These are phyloP conservation scores for Globisporangium polare DNA, from an alignment of 352 stramenopile genomes.

Conservation along the genomic window DNA sequence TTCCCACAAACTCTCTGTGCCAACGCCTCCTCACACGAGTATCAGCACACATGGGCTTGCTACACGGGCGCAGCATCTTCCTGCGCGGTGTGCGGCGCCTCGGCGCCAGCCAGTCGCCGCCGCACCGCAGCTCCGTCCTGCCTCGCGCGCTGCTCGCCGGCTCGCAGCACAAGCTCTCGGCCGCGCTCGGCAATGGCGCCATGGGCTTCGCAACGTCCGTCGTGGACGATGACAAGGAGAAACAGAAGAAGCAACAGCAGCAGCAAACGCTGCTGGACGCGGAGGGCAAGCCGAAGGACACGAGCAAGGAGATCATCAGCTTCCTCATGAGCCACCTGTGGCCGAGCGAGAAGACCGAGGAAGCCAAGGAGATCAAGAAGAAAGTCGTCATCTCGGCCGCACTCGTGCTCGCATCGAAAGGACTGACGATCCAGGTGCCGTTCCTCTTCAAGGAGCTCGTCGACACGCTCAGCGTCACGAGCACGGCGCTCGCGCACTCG, in stretches of 20 bases:
- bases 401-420: constrained; percentile 90
- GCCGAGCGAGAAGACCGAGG: constrained; percentile 48
- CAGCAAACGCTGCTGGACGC: neutral
- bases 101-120: constrained; percentile 14
- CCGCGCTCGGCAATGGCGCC: constrained; percentile 17
- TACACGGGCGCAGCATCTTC: constrained; percentile 38
- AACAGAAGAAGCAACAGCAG: neutral
- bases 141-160: constrained; percentile 9
- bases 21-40: neutral
- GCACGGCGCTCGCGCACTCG: constrained; percentile 24
- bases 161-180: neutral
- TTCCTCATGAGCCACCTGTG: constrained; percentile 64
- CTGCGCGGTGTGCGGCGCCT: constrained; percentile 32
- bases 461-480: constrained; percentile 61
- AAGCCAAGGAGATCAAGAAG: constrained; percentile 68
- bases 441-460: constrained; percentile 98
- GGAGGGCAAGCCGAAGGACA: constrained; percentile 21
- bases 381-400: constrained; percentile 79
- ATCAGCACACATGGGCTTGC: constrained; percentile 26
- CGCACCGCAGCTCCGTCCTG: neutral
- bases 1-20: neutral
- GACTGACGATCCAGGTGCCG: constrained; percentile 93
- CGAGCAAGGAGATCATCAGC: constrained; percentile 53
- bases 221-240: constrained; percentile 20
- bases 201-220: constrained; percentile 32